A percentile compares a stretch with the other conserved stretches of the same genome.
Conservation (phyloP, 2,329 filamentous ascomycete species). For the Aspergillus fumigatus region DNA sequence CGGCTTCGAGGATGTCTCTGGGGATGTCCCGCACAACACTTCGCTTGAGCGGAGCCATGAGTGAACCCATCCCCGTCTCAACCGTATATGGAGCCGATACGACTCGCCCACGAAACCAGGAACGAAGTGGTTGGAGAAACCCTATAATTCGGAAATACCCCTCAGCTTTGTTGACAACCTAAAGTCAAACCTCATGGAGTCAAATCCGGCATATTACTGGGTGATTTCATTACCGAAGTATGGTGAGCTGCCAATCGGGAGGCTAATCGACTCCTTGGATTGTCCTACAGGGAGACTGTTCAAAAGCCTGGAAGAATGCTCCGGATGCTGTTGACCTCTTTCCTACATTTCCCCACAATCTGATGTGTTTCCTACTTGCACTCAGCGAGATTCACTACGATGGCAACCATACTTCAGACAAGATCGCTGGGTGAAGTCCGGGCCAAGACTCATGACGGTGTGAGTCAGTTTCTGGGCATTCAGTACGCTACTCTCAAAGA, state of each 20-base stretch:
- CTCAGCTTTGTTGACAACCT: not conserved
- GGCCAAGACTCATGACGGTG: conserved; percentile 22
- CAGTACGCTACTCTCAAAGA: conserved; percentile 35
- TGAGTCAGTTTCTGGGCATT: conserved; percentile 33
- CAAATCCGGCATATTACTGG: no score
- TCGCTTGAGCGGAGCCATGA: no score
- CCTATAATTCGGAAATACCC: not conserved
- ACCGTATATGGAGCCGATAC: no score
- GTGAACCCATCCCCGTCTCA: no score
- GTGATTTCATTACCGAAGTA: not conserved
- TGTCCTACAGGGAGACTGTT: not conserved
- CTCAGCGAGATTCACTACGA: not conserved
- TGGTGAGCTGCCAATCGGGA: not conserved
- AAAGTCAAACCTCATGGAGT: not conserved
- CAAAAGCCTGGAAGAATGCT: not conserved
- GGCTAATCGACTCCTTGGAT: no score
- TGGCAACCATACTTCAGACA: conserved; percentile 18
- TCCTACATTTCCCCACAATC: not conserved
- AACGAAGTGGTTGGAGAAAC: no score
- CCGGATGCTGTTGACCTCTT: not conserved
- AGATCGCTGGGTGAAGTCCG: conserved; percentile 26
- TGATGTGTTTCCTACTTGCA: not conserved
- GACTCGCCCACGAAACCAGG: no score
- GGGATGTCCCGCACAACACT: no score
- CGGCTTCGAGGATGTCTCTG: no score